phyloP scores from a whole-genome alignment of 2,329 filamentous ascomycete species.

The Tympanopsis confertula region DNA sequence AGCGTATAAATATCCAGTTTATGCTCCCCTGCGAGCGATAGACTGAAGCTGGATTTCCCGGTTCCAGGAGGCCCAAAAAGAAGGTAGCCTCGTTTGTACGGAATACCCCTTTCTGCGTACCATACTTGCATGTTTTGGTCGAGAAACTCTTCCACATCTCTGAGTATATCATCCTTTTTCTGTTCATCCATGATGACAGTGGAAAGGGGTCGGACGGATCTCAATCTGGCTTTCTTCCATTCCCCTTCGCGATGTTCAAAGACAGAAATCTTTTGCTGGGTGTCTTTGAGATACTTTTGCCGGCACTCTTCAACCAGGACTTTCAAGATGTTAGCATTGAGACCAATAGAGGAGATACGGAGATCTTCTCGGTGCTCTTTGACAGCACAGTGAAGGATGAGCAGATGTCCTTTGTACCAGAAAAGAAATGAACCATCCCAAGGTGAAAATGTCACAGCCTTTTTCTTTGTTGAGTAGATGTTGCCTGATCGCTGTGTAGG shows the following conservation, averaged over 20 bases:
- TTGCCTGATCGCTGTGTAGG: too few relatives aligned
- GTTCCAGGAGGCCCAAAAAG: constrained; percentile 25
- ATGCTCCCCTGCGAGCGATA: constrained; percentile 34
- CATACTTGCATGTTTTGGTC: constrained; percentile 14
- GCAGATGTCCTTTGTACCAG: too few relatives aligned
- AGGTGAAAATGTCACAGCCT: too few relatives aligned
- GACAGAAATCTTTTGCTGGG: too few relatives aligned
- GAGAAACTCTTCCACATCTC: constrained; percentile 24
- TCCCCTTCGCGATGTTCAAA: background rate
- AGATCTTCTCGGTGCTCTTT: too few relatives aligned
- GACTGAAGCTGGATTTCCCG: constrained; percentile 25
- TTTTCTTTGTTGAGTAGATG: too few relatives aligned
- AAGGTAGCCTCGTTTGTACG: constrained; percentile 21
- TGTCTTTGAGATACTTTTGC: too few relatives aligned
- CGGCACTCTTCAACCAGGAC: too few relatives aligned
- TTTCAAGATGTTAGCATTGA: too few relatives aligned
- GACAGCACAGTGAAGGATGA: too few relatives aligned
- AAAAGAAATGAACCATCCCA: too few relatives aligned
- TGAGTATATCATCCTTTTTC: constrained; percentile 45
- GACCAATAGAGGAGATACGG: too few relatives aligned
- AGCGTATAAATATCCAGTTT: constrained; percentile 22
- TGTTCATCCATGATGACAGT: constrained; percentile 54
- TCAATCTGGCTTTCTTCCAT: constrained; percentile 6
- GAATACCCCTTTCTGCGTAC: constrained; percentile 16
- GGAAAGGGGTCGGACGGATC: constrained; percentile 47